These are phyloP conservation scores for Pythium plurisporium DNA, from an alignment of 352 stramenopile species.

Conservation along the genomic window DNA sequence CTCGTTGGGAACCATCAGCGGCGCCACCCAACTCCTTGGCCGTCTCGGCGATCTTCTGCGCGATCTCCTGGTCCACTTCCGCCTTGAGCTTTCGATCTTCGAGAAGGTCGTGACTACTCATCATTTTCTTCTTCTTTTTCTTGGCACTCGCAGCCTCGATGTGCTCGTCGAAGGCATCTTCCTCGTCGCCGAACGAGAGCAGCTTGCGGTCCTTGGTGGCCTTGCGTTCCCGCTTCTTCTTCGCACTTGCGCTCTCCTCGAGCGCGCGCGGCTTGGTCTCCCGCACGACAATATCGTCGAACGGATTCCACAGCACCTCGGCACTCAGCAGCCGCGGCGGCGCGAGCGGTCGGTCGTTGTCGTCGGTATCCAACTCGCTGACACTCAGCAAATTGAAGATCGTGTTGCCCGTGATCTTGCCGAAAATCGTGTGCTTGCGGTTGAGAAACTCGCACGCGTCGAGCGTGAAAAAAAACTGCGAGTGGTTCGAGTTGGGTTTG, in stretches of 20 bases:
- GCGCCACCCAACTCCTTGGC: constrained; percentile 8
- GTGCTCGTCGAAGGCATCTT: constrained; percentile 45
- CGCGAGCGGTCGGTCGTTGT: constrained; percentile 72
- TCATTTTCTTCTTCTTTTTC: constrained; percentile 61
- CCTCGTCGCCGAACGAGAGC: constrained; percentile 94
- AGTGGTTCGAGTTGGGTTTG: constrained; percentile 83
- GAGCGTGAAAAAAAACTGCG: constrained; percentile 98
- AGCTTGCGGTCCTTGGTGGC: constrained; percentile 93
- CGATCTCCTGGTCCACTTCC: constrained; percentile 51
- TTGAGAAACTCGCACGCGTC: constrained; percentile 93
- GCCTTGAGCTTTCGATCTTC: constrained; percentile 59
- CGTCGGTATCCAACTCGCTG: constrained; percentile 83
- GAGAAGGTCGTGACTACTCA: constrained; percentile 71
- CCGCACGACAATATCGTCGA: constrained; percentile 91
- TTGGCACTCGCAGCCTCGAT: constrained; percentile 48
- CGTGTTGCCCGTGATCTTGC: constrained; percentile 93
- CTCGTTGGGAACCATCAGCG: background rate
- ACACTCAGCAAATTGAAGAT: constrained; percentile 97
- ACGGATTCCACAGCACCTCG: constrained; percentile 94
- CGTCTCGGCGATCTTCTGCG: constrained; percentile 46
- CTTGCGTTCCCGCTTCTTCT: constrained; percentile 85
- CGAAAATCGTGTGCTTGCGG: constrained; percentile 94
- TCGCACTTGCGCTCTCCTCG: constrained; percentile 23
- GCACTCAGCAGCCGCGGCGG: constrained; percentile 72
- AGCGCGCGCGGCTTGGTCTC: constrained; percentile 24